A percentile compares a stretch with the other conserved stretches of the same genome.
Conservation (phyloP, 371 early-diverging fungal species). For the Syncephalis plumigaleata region DNA sequence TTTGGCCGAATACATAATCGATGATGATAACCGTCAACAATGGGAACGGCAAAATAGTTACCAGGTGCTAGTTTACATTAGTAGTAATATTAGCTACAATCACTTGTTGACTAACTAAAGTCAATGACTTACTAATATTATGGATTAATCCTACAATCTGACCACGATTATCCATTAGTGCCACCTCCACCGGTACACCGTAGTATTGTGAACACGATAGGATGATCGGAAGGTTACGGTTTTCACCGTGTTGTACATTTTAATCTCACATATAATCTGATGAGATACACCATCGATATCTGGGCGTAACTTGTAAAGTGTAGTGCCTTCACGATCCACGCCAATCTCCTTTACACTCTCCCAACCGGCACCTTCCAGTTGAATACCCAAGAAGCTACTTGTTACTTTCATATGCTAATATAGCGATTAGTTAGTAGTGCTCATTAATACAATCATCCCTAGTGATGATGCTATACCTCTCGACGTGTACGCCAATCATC, state of each 20-base stretch:
- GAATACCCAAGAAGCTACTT: slow-evolving; percentile 63
- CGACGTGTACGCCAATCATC: slow-evolving; percentile 89
- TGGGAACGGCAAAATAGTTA: slow-evolving; percentile 68
- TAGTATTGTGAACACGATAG: slow-evolving; percentile 62
- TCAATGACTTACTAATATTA: too few species aligned
- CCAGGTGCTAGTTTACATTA: slow-evolving; percentile 34
- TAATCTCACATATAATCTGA: slow-evolving; percentile 72
- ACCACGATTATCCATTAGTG: too few species aligned
- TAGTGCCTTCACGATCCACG: slow-evolving; percentile 76
- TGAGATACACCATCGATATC: slow-evolving; percentile 58
- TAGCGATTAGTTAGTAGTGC: background rate
- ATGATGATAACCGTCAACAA: slow-evolving; percentile 63
- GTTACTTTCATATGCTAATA: slow-evolving; percentile 10
- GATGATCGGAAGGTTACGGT: slow-evolving; percentile 82
- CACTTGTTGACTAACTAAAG: too few species aligned
- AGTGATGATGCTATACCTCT: slow-evolving; percentile 25
- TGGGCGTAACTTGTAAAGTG: slow-evolving; percentile 60
- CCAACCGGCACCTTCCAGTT: slow-evolving; percentile 76
- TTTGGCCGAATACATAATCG: slow-evolving; percentile 60
- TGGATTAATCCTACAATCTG: too few species aligned
- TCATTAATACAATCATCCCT: background rate
- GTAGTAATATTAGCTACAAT: too few species aligned
- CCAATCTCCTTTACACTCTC: slow-evolving; percentile 72
- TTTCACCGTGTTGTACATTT: slow-evolving; percentile 72
- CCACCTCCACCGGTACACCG: slow-evolving; percentile 52